A percentile compares a stretch with the other conserved stretches of the same genome.
Evolutionary conservation across 2,329 filamentous ascomycete genomes (phyloP).

Genomic region (Diaporthe sp.): DNA sequence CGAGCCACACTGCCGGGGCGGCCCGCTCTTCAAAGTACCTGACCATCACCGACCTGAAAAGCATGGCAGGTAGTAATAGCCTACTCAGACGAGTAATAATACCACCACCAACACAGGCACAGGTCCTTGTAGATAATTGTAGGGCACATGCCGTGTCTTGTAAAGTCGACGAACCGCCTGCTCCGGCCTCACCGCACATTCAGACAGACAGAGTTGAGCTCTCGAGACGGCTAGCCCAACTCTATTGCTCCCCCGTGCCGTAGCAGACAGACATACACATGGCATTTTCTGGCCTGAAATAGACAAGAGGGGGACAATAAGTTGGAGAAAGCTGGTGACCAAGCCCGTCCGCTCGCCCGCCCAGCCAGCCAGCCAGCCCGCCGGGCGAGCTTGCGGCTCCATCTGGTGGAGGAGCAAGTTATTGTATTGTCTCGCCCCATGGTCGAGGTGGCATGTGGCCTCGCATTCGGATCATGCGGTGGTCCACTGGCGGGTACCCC

Average conservation of each 20-base stretch:
- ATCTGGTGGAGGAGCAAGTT: constrained; percentile 2
- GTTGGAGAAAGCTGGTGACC: not conserved
- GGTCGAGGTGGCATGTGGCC: constrained; percentile 20
- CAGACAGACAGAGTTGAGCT: constrained; percentile 17
- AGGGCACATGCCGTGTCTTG: not conserved
- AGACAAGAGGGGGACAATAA: not conserved
- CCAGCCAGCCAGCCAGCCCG: not conserved
- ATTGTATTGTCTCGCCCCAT: not conserved
- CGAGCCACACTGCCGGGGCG: constrained; percentile 41
- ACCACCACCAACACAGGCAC: not conserved
- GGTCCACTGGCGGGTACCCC: not conserved
- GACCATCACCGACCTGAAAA: constrained; percentile 10
- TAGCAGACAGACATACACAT: not conserved
- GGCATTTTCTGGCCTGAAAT: not conserved
- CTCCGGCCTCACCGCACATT: not conserved
- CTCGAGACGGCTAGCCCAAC: constrained; percentile 24
- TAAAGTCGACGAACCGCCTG: not conserved
- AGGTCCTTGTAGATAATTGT: not conserved
- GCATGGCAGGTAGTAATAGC: constrained; percentile 10
- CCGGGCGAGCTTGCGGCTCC: not conserved
- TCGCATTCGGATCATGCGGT: constrained; percentile 30
- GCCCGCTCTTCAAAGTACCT: constrained; percentile 36
- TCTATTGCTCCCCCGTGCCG: constrained; percentile 6
- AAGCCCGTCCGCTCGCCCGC: not conserved
- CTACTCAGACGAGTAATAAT: not conserved